phyloP scores from a whole-genome alignment of 768 basidiomycete species.

The Lepiota brunneoincarnata region DNA sequence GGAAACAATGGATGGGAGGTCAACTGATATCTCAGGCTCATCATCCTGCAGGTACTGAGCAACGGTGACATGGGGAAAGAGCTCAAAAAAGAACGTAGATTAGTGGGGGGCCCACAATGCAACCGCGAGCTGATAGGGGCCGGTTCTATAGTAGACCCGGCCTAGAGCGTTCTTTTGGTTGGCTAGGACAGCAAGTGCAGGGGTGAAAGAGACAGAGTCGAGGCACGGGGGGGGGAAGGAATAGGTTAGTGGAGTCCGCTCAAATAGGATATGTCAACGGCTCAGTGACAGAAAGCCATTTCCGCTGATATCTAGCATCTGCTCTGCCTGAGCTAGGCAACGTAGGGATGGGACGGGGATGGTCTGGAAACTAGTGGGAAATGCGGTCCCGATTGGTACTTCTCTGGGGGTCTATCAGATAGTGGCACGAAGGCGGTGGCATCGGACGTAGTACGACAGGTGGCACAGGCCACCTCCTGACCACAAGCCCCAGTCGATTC shows the following conservation, averaged over 20 bases:
- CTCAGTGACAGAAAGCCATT: background rate
- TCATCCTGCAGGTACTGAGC: background rate
- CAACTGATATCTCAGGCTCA: constrained; percentile 5
- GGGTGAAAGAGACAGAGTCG: background rate
- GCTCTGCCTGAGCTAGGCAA: background rate
- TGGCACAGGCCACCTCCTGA: constrained; percentile 3
- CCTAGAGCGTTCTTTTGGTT: too few species aligned
- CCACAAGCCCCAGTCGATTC: background rate
- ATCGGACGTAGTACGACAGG: background rate
- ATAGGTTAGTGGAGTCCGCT: constrained; percentile 1
- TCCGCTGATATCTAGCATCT: background rate
- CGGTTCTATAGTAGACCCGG: too few species aligned
- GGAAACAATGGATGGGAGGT: background rate
- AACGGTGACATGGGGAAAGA: background rate
- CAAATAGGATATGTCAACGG: constrained; percentile 5
- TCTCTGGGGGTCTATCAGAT: background rate
- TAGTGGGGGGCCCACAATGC: too few species aligned
- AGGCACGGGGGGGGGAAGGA: background rate
- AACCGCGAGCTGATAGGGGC: too few species aligned
- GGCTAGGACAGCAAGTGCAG: too few species aligned
- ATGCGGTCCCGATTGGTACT: background rate
- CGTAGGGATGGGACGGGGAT: background rate
- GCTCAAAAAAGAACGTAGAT: background rate
- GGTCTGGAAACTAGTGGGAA: background rate
- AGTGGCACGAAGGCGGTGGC: background rate